These are phyloP conservation scores for Acorus gramineus DNA, from an alignment of 106 monocot species.

Conservation along the genomic window DNA sequence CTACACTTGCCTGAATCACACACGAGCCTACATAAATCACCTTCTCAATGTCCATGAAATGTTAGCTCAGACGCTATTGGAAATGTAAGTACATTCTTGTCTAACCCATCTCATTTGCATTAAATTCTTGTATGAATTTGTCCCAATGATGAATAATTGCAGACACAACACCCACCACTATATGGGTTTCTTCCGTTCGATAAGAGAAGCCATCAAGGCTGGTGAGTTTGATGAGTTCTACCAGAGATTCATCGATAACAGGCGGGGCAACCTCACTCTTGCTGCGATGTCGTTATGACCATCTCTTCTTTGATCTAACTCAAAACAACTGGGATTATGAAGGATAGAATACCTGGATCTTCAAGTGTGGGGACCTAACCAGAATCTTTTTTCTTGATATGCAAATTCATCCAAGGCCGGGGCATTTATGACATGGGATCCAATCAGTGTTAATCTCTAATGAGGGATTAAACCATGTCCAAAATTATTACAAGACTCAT, in stretches of 20 bases:
- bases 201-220: slow-evolving; percentile 59
- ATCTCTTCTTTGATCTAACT: no score
- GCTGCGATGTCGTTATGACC: slow-evolving; percentile 21
- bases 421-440: no score
- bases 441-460: no score
- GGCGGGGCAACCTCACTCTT: slow-evolving; percentile 38
- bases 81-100: slow-evolving; percentile 42
- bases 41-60: slow-evolving; percentile 94
- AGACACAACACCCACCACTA: slow-evolving; percentile 99
- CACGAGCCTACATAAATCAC: slow-evolving; percentile 88
- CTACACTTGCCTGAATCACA: slow-evolving; percentile 82
- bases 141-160: slow-evolving; percentile 5
- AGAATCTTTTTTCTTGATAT: no score
- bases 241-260: slow-evolving; percentile 40
- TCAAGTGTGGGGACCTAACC: no score
- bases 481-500: no score
- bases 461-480: no score
- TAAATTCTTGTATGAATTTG: background rate
- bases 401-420: no score
- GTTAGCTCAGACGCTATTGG: slow-evolving; percentile 84
- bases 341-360: no score
- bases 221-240: slow-evolving; percentile 54
- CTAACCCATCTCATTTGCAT: background rate
- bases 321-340: no score
- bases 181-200: slow-evolving; percentile 61